phyloP scores from a whole-genome alignment of 2,329 filamentous ascomycete species.

The Sphaerulina musiva region DNA sequence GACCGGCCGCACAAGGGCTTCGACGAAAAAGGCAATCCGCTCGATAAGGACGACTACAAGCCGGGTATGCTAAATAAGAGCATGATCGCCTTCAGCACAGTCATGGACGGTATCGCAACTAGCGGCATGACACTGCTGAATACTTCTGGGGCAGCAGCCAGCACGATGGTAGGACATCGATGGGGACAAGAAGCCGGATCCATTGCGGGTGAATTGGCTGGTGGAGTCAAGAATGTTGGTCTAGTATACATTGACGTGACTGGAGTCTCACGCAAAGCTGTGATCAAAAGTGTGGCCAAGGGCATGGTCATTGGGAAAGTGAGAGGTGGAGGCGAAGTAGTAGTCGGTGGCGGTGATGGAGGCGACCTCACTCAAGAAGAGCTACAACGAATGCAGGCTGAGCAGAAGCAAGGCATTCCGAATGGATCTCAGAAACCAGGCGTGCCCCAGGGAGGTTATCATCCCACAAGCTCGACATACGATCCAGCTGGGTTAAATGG shows the following conservation, averaged over 20 bases:
- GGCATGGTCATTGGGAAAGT: constrained; percentile 88
- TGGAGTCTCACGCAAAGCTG: constrained; percentile 79
- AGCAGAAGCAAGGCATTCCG: constrained; percentile 28
- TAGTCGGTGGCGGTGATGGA: constrained; percentile 63
- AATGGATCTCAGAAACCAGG: constrained; percentile 12
- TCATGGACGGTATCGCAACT: constrained; percentile 88
- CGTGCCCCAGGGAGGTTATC: constrained; percentile 16
- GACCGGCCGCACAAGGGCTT: constrained; percentile 51
- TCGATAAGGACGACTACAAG: constrained; percentile 57
- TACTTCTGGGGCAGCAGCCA: constrained; percentile 70
- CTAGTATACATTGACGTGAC: constrained; percentile 96
- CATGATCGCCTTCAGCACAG: constrained; percentile 90
- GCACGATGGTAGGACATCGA: constrained; percentile 77
- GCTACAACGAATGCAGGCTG: constrained; percentile 25
- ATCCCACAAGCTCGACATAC: constrained; percentile 23
- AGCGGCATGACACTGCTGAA: constrained; percentile 71
- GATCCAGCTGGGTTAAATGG: constrained; percentile 26
- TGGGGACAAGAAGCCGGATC: constrained; percentile 82
- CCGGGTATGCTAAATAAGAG: constrained; percentile 91
- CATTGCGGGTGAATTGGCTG: constrained; percentile 67
- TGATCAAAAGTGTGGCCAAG: constrained; percentile 92
- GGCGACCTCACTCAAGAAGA: constrained; percentile 39
- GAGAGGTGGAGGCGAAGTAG: constrained; percentile 63
- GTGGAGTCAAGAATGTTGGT: constrained; percentile 91
- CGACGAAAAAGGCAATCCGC: constrained; percentile 62